Evolutionary conservation across 768 basidiomycete species (phyloP), one percentile per base, ranked within the genome.

Genomic region (Baorangia bicolor): DNA sequence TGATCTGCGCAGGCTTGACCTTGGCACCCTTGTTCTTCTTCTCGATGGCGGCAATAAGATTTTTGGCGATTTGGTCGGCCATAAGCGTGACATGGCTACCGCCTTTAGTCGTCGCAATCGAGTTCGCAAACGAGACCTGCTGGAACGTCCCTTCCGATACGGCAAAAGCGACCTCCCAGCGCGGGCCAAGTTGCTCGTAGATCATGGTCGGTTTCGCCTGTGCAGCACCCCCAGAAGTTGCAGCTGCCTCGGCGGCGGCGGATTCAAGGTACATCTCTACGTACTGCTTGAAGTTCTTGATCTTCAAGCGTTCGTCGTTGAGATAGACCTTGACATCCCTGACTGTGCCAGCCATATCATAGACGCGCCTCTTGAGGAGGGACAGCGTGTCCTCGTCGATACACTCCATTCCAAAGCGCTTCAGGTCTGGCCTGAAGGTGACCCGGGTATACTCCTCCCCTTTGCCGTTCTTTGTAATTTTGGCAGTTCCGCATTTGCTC

Each of bases 11-110:
- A 16, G 92, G 81, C 71, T 98, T 98, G 65, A 98, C 89, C 1
- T 89, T 82, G n/a, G 94, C 93, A 3, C 80, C 93, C 75, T 97
- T 98, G 78, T 99, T 97, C 84, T 96, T 98, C 85, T 98, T 98
- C 68, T 85, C 77, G 61, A 98, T 94, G 8, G 82, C 81, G 14
- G 87, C 76, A 58, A 94, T 80, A 33, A 98, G 75, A 58, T 81
- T 84, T 73, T 95, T 94, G 21, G 94, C 85, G 49, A 99, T 81
- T 70, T 95, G 93, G 73, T 95, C 93, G 0, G 94, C 81, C 56
- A 98, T 81, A 59, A 82, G 77, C 23, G 77, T 79, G 62, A 99
- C 96, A 68, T 99, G 97, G 0, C 92, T 93, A 49, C 97, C 97
- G 47, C 97, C 97, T 68, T 98, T 99, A 56, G 81, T 92, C 3